These are phyloP conservation scores for Favolaschia claudopus DNA, from an alignment of 768 basidiomycete species.

Conservation along the genomic window DNA sequence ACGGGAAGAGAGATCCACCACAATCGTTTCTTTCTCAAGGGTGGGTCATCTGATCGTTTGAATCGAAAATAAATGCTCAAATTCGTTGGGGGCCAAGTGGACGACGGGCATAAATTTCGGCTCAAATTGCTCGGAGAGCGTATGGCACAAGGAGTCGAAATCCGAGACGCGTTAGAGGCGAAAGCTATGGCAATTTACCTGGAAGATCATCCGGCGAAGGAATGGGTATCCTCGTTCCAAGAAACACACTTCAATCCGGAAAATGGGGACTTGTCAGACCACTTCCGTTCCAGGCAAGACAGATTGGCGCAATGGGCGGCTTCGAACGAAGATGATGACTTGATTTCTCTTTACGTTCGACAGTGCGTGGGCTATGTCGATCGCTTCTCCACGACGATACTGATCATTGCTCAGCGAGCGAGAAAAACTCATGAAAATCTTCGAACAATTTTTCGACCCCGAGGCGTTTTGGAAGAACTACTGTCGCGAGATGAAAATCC, in stretches of 20 bases:
- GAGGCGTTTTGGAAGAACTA: neutral
- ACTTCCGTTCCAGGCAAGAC: neutral
- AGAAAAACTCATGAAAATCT: neutral
- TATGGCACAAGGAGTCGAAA: conserved; percentile 35
- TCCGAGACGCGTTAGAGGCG: conserved; percentile 25
- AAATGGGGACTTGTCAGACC: neutral
- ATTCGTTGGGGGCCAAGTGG: conserved; percentile 24
- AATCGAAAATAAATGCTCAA: neutral
- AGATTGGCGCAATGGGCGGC: neutral
- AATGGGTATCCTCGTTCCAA: too few species aligned
- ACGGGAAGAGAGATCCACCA: conserved; percentile 39
- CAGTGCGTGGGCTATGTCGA: too few species aligned
- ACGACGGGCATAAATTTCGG: conserved; percentile 38
- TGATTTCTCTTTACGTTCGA: neutral
- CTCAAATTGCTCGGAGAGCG: conserved; percentile 35
- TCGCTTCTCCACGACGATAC: too few species aligned
- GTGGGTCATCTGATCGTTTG: conserved; percentile 15
- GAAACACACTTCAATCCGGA: neutral
- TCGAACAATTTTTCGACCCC: neutral
- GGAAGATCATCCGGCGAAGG: conserved; percentile 2
- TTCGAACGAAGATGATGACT: neutral
- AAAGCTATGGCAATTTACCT: conserved; percentile 26
- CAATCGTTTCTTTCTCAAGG: conserved; percentile 41
- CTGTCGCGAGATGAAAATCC: neutral
- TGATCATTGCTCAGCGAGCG: neutral